These are phyloP conservation scores for Colletotrichum sp. DNA, from an alignment of 2,329 filamentous ascomycete species.

Conservation along the genomic window DNA sequence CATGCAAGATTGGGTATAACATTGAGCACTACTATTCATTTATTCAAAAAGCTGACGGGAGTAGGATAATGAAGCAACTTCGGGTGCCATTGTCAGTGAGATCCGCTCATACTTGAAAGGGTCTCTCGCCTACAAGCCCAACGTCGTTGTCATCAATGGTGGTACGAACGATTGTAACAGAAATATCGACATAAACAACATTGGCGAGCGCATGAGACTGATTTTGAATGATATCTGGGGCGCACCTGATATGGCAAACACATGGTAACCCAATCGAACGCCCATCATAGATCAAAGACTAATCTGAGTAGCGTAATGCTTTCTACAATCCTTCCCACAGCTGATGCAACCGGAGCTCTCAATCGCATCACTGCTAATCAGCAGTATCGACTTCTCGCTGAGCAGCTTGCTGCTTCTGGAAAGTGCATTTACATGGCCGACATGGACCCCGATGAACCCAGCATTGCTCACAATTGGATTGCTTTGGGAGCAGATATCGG, in stretches of 20 bases:
- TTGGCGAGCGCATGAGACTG: not conserved
- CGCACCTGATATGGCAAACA: not conserved
- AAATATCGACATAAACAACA: not conserved
- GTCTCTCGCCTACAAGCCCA: not conserved
- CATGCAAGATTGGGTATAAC: not conserved
- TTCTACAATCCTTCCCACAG: not conserved
- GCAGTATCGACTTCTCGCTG: not conserved
- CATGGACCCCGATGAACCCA: not conserved
- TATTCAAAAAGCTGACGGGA: not conserved
- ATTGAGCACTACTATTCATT: not conserved
- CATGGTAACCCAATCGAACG: not conserved
- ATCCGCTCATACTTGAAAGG: not conserved
- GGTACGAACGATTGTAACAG: not conserved
- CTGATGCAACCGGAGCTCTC: not conserved
- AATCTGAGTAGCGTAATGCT: not conserved
- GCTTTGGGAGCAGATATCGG: not conserved
- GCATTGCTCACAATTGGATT: not conserved
- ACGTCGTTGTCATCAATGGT: not conserved
- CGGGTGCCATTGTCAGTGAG: not conserved
- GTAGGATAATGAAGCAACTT: not conserved
- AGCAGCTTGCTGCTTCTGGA: not conserved
- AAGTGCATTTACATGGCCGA: not conserved
- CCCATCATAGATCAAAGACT: not conserved
- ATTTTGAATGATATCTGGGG: rapidly evolving
- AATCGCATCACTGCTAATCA: not conserved